phyloP scores from a whole-genome alignment of 176 grass and related monocot species.

The Otatea glauca region DNA sequence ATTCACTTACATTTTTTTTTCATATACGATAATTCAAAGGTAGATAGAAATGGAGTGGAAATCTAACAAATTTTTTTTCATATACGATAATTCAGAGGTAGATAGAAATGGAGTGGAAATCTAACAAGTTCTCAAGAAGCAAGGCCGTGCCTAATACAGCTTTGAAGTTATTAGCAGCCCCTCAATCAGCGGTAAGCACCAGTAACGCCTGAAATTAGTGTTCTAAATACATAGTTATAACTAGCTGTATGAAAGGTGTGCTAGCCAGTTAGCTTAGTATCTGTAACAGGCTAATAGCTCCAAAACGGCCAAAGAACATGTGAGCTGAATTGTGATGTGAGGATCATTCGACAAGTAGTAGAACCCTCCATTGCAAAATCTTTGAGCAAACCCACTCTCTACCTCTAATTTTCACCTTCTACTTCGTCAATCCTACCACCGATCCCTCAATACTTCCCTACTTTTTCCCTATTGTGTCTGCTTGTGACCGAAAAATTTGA shows the following conservation, averaged over 20 bases:
- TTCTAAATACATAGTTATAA: background rate
- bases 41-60: no score
- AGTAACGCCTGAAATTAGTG: background rate
- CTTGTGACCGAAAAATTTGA: background rate
- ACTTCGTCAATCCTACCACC: background rate
- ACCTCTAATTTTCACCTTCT: background rate
- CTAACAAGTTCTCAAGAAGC: background rate
- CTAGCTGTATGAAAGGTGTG: background rate
- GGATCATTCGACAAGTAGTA: background rate
- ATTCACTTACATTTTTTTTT: no score
- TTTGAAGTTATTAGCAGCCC: no score
- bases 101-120: no score
- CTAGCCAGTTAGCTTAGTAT: background rate
- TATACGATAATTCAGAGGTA: no score
- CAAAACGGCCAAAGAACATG: background rate
- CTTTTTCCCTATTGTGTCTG: background rate
- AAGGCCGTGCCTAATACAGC: background rate
- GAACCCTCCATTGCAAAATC: background rate
- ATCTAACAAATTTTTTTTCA: background rate
- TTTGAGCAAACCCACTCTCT: background rate
- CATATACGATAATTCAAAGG: no score
- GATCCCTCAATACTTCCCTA: background rate
- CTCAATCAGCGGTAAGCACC: background rate
- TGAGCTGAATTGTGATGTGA: background rate
- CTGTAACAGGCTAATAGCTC: background rate